Base-by-base conservation (phyloP, 441 rosid species). In the Euphorbia celastroides region DNA sequence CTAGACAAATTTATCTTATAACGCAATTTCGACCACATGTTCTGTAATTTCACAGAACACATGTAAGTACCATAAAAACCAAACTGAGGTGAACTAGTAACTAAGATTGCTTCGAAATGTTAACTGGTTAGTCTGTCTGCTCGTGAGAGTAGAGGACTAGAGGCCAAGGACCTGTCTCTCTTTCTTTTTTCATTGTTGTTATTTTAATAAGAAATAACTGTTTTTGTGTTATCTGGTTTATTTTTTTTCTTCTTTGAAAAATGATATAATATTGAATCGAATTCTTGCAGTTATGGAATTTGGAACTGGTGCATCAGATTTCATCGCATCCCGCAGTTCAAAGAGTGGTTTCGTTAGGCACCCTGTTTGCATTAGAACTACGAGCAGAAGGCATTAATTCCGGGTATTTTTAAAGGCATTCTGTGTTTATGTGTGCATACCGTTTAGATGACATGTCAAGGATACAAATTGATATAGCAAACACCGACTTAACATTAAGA, bases 341-440 rank as follows among this genome's bases (percentile, higher is more conserved):
- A 78, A 88, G 97, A 80, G 94, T 90, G 77, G 84, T 92, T 66
- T 84, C 78, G 26, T 57, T 94, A 62, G 98, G 99, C 74, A 94
- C 98, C 27, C 80, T 94, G 36, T 86, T 77, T 70, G 92, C 86
- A 20, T 70, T 92, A 44, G 96, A 94, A 82, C 86, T 94, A 67
- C 83, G 60, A 77, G 90, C 86, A 30, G 84, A 83, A 69, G 89
- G 82, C 70, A 64, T 64, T 55, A 75, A 86, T 74, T 82, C 90
- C 34, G 97, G 99, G 99, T 92, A 90, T 46, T 31, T 30, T 71
- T 57, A 59, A n/a, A n/a, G n/a, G n/a, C 65, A 27, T 62, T 51
- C 11, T 28, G 55, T 16, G 52, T 14, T 46, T n/a, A n/a, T 46
- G 19, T 17, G 52, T 46, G 19, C 17, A 46, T 46, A 46, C 52